Conservation (phyloP, 2,329 filamentous ascomycete genomes). For the Apiospora hydei region DNA sequence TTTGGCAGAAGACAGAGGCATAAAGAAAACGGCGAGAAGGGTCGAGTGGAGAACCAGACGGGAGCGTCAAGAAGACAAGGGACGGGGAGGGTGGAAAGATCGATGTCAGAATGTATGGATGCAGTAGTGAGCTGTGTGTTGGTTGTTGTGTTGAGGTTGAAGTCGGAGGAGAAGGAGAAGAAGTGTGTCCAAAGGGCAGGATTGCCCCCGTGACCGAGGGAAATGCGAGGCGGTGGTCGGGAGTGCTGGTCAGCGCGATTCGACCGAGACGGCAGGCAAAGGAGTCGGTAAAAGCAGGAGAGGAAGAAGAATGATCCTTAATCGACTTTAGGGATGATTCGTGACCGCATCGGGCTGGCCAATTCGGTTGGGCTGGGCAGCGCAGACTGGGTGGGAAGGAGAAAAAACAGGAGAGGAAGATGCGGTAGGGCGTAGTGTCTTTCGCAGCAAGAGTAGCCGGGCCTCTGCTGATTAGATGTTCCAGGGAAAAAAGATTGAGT, state of each 20-base stretch:
- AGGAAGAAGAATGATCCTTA: constrained; percentile 9
- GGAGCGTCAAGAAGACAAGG: constrained; percentile 1
- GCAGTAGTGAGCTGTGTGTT: background rate
- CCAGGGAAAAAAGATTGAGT: constrained; percentile 6
- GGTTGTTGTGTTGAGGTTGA: background rate
- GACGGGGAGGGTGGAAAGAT: background rate
- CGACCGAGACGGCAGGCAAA: constrained; percentile 1
- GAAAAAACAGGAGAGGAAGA: constrained; percentile 18
- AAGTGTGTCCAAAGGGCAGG: constrained; percentile 1
- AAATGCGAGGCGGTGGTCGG: background rate
- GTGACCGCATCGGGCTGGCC: constrained; percentile 19
- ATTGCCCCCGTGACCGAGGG: constrained; percentile 26
- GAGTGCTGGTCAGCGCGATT: constrained; percentile 1
- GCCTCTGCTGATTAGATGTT: constrained; percentile 21
- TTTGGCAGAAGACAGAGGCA: constrained; percentile 83
- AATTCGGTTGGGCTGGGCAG: constrained; percentile 1
- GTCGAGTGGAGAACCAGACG: background rate
- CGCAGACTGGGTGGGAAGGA: constrained; percentile 8
- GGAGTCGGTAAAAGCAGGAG: constrained; percentile 5
- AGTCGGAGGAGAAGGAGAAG: background rate
- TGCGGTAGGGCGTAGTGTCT: constrained; percentile 15
- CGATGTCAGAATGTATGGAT: constrained; percentile 12
- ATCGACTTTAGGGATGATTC: constrained; percentile 19
- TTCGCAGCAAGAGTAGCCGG: constrained; percentile 13
- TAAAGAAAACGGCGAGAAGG: constrained; percentile 71